Percentiles rank a stretch among this genome's conserved stretches.
Conservation (phyloP, 2,329 filamentous ascomycete genomes). For the Cryphonectria carpinicola region DNA sequence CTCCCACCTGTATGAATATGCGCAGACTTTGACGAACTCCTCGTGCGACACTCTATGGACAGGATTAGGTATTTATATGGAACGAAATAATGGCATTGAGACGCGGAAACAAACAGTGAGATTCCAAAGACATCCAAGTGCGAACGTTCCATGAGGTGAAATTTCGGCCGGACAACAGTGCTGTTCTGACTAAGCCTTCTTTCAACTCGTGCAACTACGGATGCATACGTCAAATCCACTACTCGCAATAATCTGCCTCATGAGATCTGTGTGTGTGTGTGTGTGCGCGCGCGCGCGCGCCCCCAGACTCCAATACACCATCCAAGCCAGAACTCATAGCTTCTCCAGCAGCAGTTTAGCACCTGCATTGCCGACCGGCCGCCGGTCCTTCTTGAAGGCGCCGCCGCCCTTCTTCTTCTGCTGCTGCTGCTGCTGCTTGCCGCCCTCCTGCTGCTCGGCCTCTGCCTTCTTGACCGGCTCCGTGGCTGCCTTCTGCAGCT, state of each 20-base stretch:
- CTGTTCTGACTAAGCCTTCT: background rate
- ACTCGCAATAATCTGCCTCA: background rate
- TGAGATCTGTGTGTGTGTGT: background rate
- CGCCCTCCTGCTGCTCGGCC: conserved; percentile 49
- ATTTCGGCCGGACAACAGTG: background rate
- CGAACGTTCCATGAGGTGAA: background rate
- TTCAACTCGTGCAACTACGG: background rate
- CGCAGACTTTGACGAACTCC: background rate
- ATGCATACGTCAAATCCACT: background rate
- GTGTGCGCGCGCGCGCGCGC: too few relatives aligned
- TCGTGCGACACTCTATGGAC: background rate
- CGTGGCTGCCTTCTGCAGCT: conserved; percentile 68
- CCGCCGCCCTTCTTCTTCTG: conserved; percentile 45
- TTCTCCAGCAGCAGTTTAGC: conserved; percentile 64
- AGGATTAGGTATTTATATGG: background rate
- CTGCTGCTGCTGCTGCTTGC: conserved; percentile 39
- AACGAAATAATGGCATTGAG: background rate
- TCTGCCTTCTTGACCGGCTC: conserved; percentile 56
- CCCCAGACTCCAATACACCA: background rate
- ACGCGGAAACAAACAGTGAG: background rate
- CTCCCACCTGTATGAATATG: background rate
- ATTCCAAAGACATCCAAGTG: background rate
- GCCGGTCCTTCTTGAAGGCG: conserved; percentile 42
- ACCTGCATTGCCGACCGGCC: conserved; percentile 62
- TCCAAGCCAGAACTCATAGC: conserved; percentile 41